Evolutionary conservation across 1,284 basidiomycete genomes (phyloP), one percentile per base, ranked within the genome.

Genomic region (Agroathelia rolfsii): DNA sequence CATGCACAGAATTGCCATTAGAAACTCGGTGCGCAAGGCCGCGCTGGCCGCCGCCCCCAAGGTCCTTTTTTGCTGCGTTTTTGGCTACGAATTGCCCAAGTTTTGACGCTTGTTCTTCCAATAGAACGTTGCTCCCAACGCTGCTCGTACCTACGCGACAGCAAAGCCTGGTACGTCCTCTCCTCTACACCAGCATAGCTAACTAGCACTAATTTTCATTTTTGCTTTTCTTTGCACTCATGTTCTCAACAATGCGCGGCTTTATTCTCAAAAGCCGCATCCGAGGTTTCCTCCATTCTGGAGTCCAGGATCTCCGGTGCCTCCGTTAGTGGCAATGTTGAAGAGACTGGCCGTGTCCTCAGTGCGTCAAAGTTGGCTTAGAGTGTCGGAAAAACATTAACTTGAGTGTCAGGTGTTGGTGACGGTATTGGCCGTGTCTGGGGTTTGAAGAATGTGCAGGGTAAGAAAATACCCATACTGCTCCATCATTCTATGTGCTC

Each of bases 361-460:
- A 96, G 87, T 92, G 58, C 48, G 86, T 76, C 16, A 31, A 27
- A 30, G 29, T 30, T 12, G 32, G 28, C n/a, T n/a, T n/a, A n/a
- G n/a, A n/a, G n/a, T n/a, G n/a, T n/a, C n/a, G n/a, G n/a, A n/a
- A n/a, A 30, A 16, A 22, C 8, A 20, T 13, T 13, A 3, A 17
- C 21, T 32, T n/a, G n/a, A n/a, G 40, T 36, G 34, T 35, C 52
- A 90, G 88, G 90, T 66, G 94, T 97, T 52, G 93, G 93, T 88
- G 94, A 97, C 67, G 94, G 93, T 94, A 96, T 97, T 59, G 90
- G 89, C 62, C 92, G 93, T 80, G 93, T 98, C 56, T 97, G 94
- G 89, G 80, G 80, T 62, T 66, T 85, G 49, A 77, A 58, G 62
- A 87, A 87, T 52, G 93, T 97, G 58, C 92, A 95, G 70, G 87